Evolutionary conservation across 2,329 filamentous ascomycete species (phyloP).

Genomic region (Alternaria infectoria): DNA sequence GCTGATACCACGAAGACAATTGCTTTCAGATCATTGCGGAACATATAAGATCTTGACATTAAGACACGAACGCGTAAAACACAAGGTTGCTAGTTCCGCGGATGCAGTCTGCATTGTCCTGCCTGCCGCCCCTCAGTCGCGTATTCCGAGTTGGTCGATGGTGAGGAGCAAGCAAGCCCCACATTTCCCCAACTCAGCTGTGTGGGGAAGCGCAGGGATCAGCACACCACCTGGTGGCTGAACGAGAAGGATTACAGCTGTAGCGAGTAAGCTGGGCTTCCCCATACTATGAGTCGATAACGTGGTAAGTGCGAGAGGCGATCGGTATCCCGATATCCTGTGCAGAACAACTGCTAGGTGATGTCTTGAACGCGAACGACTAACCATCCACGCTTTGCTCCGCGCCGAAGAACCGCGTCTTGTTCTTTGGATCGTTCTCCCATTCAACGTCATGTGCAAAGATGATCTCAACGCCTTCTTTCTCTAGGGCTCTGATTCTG

Average conservation of each 20-base stretch:
- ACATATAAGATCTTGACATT: not conserved
- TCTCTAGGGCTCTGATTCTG: conserved; percentile 49
- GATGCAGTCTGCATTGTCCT: accelerated
- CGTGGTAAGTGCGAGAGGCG: not conserved
- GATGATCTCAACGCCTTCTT: conserved; percentile 57
- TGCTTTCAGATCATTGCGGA: not conserved
- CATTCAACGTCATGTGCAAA: conserved; percentile 61
- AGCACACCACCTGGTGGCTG: not conserved
- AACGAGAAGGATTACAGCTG: not conserved
- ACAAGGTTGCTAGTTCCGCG: not conserved
- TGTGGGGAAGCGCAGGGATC: conserved; percentile 14
- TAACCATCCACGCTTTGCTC: not conserved
- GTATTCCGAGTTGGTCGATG: no score
- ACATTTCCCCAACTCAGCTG: conserved; percentile 9
- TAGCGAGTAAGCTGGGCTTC: not conserved
- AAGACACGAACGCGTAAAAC: not conserved
- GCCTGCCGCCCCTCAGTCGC: not conserved
- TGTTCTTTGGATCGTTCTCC: conserved; percentile 49
- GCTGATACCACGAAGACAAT: no score
- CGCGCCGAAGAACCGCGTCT: conserved; percentile 36
- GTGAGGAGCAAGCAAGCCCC: conserved; percentile 1
- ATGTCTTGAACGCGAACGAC: not conserved
- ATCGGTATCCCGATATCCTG: not conserved
- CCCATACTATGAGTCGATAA: not conserved
- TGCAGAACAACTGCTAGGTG: not conserved